These are phyloP conservation scores for Plantago coronopus DNA, from an alignment of 305 asterid genomes.

Conservation along the genomic window DNA sequence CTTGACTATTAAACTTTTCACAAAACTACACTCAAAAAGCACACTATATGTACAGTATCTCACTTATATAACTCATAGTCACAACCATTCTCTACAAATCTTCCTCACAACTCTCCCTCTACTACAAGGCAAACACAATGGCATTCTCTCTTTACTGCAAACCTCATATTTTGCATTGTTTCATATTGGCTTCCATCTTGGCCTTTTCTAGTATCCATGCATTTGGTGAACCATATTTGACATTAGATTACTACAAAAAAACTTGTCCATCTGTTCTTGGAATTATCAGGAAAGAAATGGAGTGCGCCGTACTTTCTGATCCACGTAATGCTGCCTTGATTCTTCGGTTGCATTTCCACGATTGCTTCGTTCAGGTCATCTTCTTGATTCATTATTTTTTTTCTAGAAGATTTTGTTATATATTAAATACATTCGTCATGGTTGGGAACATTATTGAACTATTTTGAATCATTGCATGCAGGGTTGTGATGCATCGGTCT, in stretches of 20 bases:
- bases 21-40: conserved; percentile 35
- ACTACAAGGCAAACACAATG: conserved; percentile 23
- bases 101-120: conserved; percentile 12
- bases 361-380: conserved; percentile 81
- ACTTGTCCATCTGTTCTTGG: conserved; percentile 66
- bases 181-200: conserved; percentile 30
- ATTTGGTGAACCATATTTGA: conserved; percentile 50
- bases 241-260: conserved; percentile 61
- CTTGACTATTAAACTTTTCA: conserved; percentile 49
- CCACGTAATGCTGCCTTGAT: conserved; percentile 91
- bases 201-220: conserved; percentile 30
- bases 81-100: conserved; percentile 27
- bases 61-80: conserved; percentile 41
- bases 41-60: conserved; percentile 19
- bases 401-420: not conserved
- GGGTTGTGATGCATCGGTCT: conserved; percentile 92
- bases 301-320: conserved; percentile 79
- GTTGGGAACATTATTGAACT: not conserved
- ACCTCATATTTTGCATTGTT: conserved; percentile 31
- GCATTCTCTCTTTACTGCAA: conserved; percentile 29
- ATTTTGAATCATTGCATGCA: conserved; percentile 21
- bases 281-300: conserved; percentile 73
- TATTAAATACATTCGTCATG: not conserved
- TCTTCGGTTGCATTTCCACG: conserved; percentile 76
- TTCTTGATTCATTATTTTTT: not conserved